Evolutionary conservation across 2,329 filamentous ascomycete species (phyloP), one percentile per base, ranked within the genome.

Genomic region (Sarocladiaceae sp.): DNA sequence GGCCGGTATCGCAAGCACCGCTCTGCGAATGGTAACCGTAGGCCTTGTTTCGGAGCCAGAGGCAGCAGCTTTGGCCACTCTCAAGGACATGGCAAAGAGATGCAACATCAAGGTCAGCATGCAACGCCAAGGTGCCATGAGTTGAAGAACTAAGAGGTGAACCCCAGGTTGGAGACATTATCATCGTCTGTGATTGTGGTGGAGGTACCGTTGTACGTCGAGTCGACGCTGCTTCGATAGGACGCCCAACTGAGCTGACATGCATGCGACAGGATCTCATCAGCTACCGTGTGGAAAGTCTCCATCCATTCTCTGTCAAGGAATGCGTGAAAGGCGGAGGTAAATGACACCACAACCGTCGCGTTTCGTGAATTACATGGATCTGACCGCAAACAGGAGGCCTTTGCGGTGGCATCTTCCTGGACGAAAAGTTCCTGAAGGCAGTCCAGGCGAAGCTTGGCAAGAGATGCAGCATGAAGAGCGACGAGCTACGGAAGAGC

Each of bases 21-120:
- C 12, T 7, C 6, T 26, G 0, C 51, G 62, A 1, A 4, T 35
- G 0, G 54, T 53, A 1, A 54, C 35, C 0, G 35, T 70, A 4
- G 31, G 47, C 0, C 66, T 72, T 29, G 48, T 72, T 0, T 60
- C 63, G 0, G 70, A 73, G 45, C 70, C 69, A 0, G 69, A 73
- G 46, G 70, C 69, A 0, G 69, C 68, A 1, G 68, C 68, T 0
- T 27, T 73, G 0, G 61, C 66, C 0, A 62, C 61, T 0, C 47
- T 72, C 0, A 48, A 55, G 1, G 59, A 63, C 3, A 44, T 64
- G 0, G 47, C 50, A 0, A 42, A 42, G 26, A 3, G n/a, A 11
- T 29, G 23, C n/a, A 29, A 4, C 26, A 16, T 24, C 32, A 7
- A 33, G 15, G 32, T 40, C 15, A 16, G 19, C 33, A 35, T 21